A percentile compares a stretch with the other conserved stretches of the same genome.
Evolutionary conservation across 805 yeast genomes (phyloP).

Genomic region (Candida maris): DNA sequence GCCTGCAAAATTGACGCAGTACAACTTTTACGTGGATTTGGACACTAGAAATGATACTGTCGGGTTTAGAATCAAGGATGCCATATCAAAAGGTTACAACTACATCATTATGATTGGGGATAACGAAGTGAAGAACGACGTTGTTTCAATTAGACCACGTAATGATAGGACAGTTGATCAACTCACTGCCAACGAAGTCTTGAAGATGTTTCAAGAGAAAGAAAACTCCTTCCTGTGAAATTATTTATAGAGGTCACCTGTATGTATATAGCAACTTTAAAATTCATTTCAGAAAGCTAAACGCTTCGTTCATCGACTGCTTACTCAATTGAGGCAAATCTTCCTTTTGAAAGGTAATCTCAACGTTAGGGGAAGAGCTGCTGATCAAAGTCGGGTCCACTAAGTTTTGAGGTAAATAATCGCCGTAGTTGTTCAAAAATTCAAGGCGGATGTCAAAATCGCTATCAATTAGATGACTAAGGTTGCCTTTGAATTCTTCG

Average conservation of each 20-base stretch:
- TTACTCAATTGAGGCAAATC: constrained; percentile 18
- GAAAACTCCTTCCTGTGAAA: constrained; percentile 45
- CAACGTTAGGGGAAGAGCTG: constrained; percentile 21
- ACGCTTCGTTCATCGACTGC: constrained; percentile 19
- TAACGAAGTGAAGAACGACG: constrained; percentile 59
- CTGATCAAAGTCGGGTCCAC: constrained; percentile 22
- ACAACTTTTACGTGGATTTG: constrained; percentile 69
- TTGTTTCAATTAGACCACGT: constrained; percentile 61
- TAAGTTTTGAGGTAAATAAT: constrained; percentile 47
- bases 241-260: too few species aligned
- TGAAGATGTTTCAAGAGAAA: constrained; percentile 47
- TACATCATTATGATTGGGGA: constrained; percentile 87
- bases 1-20: constrained; percentile 55
- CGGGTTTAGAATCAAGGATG: constrained; percentile 77
- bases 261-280: constrained; percentile 3
- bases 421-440: constrained; percentile 48
- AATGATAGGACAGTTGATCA: constrained; percentile 43
- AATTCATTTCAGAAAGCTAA: constrained; percentile 7
- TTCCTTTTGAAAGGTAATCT: constrained; percentile 21
- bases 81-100: constrained; percentile 68
- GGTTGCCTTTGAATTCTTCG: constrained; percentile 37
- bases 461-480: constrained; percentile 37
- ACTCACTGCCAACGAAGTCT: constrained; percentile 48
- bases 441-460: constrained; percentile 41
- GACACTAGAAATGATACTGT: constrained; percentile 75